Conservation (phyloP, 805 yeast genomes). For the Saccharomyces eubayanus region DNA sequence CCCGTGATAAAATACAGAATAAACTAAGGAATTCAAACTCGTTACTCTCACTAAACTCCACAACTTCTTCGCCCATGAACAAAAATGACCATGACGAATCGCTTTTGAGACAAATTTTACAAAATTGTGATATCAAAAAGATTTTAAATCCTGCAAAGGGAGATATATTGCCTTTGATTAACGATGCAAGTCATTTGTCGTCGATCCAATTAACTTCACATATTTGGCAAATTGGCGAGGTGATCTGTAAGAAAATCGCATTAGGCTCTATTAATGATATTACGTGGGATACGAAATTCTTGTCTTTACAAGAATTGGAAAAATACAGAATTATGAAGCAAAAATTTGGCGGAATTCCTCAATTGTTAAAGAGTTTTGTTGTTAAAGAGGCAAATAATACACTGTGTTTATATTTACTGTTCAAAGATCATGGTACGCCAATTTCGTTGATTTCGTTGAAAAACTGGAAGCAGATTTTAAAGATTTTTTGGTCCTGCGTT, state of each 20-base stretch:
- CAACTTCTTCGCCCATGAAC: conserved; percentile 12
- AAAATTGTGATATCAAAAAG: conserved; percentile 18
- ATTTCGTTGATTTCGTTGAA: conserved; percentile 7
- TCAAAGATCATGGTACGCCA: conserved; percentile 26
- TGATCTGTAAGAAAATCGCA: conserved; percentile 18
- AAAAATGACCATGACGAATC: conserved; percentile 23
- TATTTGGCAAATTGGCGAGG: conserved; percentile 15
- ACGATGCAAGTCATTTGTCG: neutral
- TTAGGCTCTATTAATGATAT: conserved; percentile 12
- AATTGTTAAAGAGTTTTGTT: conserved; percentile 19
- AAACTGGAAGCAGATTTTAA: conserved; percentile 24
- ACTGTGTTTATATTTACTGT: conserved; percentile 15
- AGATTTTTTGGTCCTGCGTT: conserved; percentile 48
- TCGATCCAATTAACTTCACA: conserved; percentile 11
- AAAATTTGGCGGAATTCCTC: conserved; percentile 20
- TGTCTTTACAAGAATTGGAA: conserved; percentile 23
- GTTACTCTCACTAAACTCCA: conserved; percentile 23
- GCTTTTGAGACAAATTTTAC: conserved; percentile 17
- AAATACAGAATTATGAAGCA: conserved; percentile 5
- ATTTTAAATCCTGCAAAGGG: conserved; percentile 10
- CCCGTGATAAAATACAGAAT: conserved; percentile 46
- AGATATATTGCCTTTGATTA: conserved; percentile 8
- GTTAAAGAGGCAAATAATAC: conserved; percentile 5
- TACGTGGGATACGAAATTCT: conserved; percentile 10
- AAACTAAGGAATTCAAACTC: conserved; percentile 40